Evolutionary conservation across 2,329 filamentous ascomycete genomes (phyloP), one percentile per base, ranked within the genome.

Genomic region (Alternaria metachromatica): DNA sequence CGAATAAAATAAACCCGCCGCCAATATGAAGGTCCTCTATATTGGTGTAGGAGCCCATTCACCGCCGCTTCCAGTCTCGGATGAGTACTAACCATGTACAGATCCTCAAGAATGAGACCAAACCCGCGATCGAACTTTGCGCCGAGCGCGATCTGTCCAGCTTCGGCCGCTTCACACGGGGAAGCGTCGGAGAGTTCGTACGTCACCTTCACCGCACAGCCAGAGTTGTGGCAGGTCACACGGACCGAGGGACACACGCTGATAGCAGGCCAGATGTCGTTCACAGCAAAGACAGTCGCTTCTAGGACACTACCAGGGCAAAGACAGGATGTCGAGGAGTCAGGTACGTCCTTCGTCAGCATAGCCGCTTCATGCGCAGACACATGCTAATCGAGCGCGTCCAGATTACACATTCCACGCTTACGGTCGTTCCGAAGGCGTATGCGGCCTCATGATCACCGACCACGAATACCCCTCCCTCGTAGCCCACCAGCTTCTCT

Each of bases 221-320:
- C 20, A 44, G 21, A 15, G 21, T 20, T n/a, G 15, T 20, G 28
- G 15, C 26, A 44, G 23, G 8, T 20, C 5, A 20, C 21, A 21
- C 11, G 12, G 30, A 48, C 44, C 15, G 44, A 45, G 21, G 10
- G 43, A 11, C 53, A 49, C 13, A 49, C 55, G 54, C 66, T 74
- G 43, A 74, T 56, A 13, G 12, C 5, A 3, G 15, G 81, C 81
- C 74, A 85, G 90, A 92, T 97, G 89, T 91, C 89, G 60, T 85
- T 97, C 75, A 95, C 96, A 84, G 88, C 89, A 80, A 93, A 93
- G 82, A 95, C 92, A 18, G 91, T 97, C 53, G 95, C 95, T 65
- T 92, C 96, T 82, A 87, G 92, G 73, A 97, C 93, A 64, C 85
- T 86, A 64, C 88, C 90, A n/a, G 93, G 92, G 59, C 89, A 94